phyloP scores from a whole-genome alignment of 805 yeast genomes.

The Hanseniaspora lachancei region DNA sequence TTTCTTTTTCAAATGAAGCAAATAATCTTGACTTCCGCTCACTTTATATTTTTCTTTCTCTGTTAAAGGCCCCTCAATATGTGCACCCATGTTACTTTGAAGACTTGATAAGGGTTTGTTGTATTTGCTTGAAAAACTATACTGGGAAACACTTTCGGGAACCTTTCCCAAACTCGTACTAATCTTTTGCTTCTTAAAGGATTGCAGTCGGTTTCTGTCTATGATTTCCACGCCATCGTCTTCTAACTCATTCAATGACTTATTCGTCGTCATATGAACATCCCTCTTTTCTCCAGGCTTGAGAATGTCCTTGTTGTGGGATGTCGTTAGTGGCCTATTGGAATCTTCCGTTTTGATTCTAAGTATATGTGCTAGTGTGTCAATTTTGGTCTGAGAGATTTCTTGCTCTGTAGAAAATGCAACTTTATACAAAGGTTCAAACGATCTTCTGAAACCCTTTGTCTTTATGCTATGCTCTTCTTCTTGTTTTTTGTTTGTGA shows the following conservation, averaged over 20 bases:
- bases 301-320: neutral
- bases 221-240: constrained; percentile 20
- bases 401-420: neutral
- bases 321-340: neutral
- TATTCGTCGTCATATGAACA: constrained; percentile 15
- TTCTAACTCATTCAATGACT: constrained; percentile 19
- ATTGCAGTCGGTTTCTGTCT: neutral
- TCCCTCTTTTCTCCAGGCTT: neutral
- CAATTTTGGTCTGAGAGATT: neutral
- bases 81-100: constrained; percentile 20
- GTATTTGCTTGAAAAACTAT: constrained; percentile 90
- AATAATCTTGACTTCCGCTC: neutral
- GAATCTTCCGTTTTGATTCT: neutral
- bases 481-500: neutral
- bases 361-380: neutral
- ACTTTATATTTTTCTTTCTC: neutral
- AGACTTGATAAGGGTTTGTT: constrained; percentile 62
- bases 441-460: constrained; percentile 8
- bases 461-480: constrained; percentile 12
- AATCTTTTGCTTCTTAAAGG: neutral
- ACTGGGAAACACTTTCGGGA: constrained; percentile 46
- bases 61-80: neutral
- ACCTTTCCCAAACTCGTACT: neutral
- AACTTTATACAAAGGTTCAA: neutral
- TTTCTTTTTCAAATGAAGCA: constrained; percentile 23